These are phyloP conservation scores for Candida cerambycidarum DNA, from an alignment of 805 yeast species.

Conservation along the genomic window DNA sequence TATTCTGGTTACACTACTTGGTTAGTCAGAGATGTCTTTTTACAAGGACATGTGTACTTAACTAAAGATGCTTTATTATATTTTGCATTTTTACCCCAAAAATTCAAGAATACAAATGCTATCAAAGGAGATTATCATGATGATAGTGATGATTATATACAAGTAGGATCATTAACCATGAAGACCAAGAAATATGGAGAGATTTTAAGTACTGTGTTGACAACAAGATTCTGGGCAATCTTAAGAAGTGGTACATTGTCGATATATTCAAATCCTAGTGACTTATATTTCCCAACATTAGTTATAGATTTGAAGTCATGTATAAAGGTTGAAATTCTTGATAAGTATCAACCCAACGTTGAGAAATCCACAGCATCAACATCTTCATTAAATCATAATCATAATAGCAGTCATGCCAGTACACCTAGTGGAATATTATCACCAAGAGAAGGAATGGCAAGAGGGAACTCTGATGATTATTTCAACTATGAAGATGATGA, in stretches of 20 bases:
- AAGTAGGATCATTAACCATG: constrained; percentile 39
- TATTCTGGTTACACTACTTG: constrained; percentile 70
- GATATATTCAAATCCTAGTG: constrained; percentile 68
- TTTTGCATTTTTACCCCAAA: constrained; percentile 70
- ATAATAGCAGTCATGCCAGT: constrained; percentile 1
- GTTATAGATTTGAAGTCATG: constrained; percentile 73
- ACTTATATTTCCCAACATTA: constrained; percentile 78
- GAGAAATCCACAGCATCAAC: constrained; percentile 11
- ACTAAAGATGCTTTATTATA: constrained; percentile 67
- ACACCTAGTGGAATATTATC: constrained; percentile 9
- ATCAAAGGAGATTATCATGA: constrained; percentile 15
- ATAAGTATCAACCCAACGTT: constrained; percentile 26
- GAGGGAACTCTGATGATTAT: constrained; percentile 14
- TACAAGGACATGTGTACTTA: constrained; percentile 82
- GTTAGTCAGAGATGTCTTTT: constrained; percentile 76
- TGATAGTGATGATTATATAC: constrained; percentile 27
- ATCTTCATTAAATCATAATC: not conserved
- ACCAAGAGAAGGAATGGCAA: constrained; percentile 13
- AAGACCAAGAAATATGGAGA: constrained; percentile 41
- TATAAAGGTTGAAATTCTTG: constrained; percentile 53
- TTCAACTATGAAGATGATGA: constrained; percentile 26
- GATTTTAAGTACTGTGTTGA: constrained; percentile 30
- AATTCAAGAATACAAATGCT: not conserved
- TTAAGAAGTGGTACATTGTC: constrained; percentile 67
- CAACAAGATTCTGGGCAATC: constrained; percentile 76